Evolutionary conservation across 1,284 basidiomycete species (phyloP).

Genomic region (Tilletia indica): DNA sequence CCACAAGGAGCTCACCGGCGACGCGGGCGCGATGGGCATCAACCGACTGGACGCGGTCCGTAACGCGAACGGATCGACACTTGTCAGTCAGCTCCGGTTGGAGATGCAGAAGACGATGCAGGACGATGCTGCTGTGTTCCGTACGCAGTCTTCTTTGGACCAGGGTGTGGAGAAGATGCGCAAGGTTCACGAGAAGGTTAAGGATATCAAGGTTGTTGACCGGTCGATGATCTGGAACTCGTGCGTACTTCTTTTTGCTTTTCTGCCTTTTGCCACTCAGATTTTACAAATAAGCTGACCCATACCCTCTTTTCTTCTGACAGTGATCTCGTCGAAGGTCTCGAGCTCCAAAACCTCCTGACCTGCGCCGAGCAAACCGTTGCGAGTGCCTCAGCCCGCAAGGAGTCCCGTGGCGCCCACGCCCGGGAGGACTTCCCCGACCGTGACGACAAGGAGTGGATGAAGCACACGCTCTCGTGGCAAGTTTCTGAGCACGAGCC

Average conservation of each 20-base stretch:
- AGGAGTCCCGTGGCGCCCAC: slow-evolving; percentile 96
- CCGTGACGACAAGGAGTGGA: slow-evolving; percentile 69
- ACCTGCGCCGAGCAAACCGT: slow-evolving; percentile 96
- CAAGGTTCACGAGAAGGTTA: slow-evolving; percentile 80
- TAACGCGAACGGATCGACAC: slow-evolving; percentile 70
- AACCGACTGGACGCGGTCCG: slow-evolving; percentile 80
- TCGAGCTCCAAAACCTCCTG: slow-evolving; percentile 93
- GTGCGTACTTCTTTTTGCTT: no score
- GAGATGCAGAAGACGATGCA: slow-evolving; percentile 99
- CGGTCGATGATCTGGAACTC: slow-evolving; percentile 89
- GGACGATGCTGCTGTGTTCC: slow-evolving; percentile 61
- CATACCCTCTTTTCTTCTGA: slow-evolving; percentile 59
- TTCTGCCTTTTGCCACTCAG: background rate
- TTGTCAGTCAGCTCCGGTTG: slow-evolving; percentile 85
- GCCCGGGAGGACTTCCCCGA: slow-evolving; percentile 90
- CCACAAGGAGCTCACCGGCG: slow-evolving; percentile 82
- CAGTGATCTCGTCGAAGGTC: slow-evolving; percentile 84
- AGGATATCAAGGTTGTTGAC: slow-evolving; percentile 92
- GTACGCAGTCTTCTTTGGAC: slow-evolving; percentile 85
- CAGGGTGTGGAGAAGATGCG: slow-evolving; percentile 85
- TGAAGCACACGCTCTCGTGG: slow-evolving; percentile 50
- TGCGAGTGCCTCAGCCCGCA: slow-evolving; percentile 86
- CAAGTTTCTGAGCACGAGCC: slow-evolving; percentile 62
- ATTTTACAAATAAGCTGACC: background rate
- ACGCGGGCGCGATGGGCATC: slow-evolving; percentile 82